Evolutionary conservation across 208 protist species (phyloP), one percentile per base, ranked within the genome.

Genomic region (Herpetomonas muscarum): DNA sequence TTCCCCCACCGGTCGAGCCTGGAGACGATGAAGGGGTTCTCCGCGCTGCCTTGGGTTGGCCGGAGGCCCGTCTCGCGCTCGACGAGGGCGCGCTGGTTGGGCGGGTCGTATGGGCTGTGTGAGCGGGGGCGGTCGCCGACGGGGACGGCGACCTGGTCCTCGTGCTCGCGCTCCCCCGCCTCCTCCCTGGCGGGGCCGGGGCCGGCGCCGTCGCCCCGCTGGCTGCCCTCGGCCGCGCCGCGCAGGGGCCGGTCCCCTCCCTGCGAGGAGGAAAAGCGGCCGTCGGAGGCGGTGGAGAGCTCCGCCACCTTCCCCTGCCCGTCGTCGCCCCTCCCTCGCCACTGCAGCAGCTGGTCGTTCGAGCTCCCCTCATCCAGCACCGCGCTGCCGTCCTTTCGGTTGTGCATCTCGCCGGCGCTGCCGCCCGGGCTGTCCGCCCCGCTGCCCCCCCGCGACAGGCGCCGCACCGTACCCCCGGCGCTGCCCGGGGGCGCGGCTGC

Each of bases 21-120:
- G 1, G 17, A 53, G 12, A 91, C 83, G 1, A 25, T 47, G 49
- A 85, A 64, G 2, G 53, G 55, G 48, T 93, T 93, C 29, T 36
- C 19, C 26, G 28, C 21, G 1, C 46, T 44, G 7, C 53, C 42
- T 25, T 12, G 29, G 13, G 44, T 24, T n/a, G n/a, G n/a, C n/a
- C n/a, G n/a, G n/a, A n/a, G n/a, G 1, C 25, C 25, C 6, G 34
- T 34, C 13, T 37, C 41, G 28, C 49, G 22, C 0, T 5, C 17
- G 29, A 48, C 24, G 0, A n/a, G 30, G 42, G 12, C 29, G n/a
- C 3, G 4, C 50, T 36, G 19, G 3, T 36, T 7, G 10, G 21
- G 30, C 24, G 15, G n/a, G 13, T 6, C n/a, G 13, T 5, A 28
- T 30, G 15, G 12, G 57, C 28, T 3, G 41, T 30, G 0, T n/a